A percentile compares a stretch with the other conserved stretches of the same genome.
Evolutionary conservation across 257 asterid species (phyloP).

Genomic region (Scutellaria galericulata): DNA sequence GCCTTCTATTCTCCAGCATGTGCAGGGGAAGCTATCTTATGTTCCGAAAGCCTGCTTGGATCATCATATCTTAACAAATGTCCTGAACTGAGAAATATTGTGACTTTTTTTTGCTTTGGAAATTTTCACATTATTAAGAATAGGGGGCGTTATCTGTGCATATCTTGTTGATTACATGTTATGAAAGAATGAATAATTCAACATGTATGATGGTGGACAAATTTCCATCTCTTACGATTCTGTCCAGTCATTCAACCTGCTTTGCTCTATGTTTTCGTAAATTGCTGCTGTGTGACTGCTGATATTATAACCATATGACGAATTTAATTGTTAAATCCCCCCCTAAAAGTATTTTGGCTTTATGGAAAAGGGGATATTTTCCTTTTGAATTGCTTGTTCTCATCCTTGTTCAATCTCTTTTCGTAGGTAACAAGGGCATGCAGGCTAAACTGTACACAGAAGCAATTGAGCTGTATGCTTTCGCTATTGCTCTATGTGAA

Average conservation of each 20-base stretch:
- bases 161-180: neutral
- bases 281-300: slow-evolving; percentile 1
- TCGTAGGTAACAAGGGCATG: slow-evolving; percentile 77
- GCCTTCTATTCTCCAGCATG: too few species aligned
- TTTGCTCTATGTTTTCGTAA: slow-evolving; percentile 17
- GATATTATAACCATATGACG: neutral
- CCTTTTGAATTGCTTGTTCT: slow-evolving; percentile 14
- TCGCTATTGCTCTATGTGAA: slow-evolving; percentile 70
- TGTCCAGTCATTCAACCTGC: neutral
- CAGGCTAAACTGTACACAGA: slow-evolving; percentile 64
- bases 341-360: too few species aligned
- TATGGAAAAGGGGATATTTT: neutral
- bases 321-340: neutral
- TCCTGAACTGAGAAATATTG: neutral
- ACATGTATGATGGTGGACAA: neutral
- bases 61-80: neutral
- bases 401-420: slow-evolving; percentile 25
- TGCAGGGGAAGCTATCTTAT: too few species aligned
- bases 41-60: neutral
- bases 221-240: slow-evolving; percentile 1
- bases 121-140: neutral
- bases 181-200: neutral
- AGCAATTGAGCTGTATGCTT: slow-evolving; percentile 77
- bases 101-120: neutral
- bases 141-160: slow-evolving; percentile 11